Conservation (phyloP, 1,284 basidiomycete genomes). For the Trametes versicolor region DNA sequence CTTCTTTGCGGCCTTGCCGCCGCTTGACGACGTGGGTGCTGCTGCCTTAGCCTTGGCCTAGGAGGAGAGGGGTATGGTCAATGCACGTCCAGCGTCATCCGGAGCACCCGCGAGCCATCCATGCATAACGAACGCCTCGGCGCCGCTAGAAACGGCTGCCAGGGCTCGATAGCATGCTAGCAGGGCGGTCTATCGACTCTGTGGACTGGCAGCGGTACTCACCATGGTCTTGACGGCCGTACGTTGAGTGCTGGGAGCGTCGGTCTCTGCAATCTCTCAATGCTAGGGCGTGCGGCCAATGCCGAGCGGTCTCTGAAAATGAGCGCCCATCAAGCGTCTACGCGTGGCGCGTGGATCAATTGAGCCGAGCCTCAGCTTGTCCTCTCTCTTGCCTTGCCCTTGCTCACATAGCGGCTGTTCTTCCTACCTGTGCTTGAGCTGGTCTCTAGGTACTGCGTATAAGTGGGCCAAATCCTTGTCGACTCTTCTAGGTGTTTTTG, state of each 20-base stretch:
- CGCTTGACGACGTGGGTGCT: conserved; percentile 69
- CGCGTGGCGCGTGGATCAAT: not conserved
- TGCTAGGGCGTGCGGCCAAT: conserved; percentile 24
- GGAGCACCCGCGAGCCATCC: conserved; percentile 22
- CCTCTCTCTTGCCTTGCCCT: too few species aligned
- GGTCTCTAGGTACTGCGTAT: too few species aligned
- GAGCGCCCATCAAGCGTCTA: conserved; percentile 11
- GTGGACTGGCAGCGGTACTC: conserved; percentile 34
- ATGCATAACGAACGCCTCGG: conserved; percentile 35
- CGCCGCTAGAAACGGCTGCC: conserved; percentile 12
- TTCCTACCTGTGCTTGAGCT: too few species aligned
- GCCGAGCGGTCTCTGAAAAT: conserved; percentile 32
- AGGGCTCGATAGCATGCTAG: conserved; percentile 17
- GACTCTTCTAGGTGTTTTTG: too few species aligned
- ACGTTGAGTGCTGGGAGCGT: conserved; percentile 38
- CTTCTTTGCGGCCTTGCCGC: conserved; percentile 93
- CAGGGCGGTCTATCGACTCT: conserved; percentile 8
- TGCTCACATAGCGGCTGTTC: too few species aligned
- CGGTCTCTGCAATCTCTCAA: conserved; percentile 20
- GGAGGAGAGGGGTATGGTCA: conserved; percentile 24
- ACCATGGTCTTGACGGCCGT: conserved; percentile 47
- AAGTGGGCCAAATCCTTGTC: too few species aligned
- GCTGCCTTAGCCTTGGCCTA: conserved; percentile 86
- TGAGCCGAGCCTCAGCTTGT: too few species aligned
- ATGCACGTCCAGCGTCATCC: conserved; percentile 37